Evolutionary conservation across 495 filamentous ascomycete species (phyloP).

Genomic region (Beverwykella pulmonaria): DNA sequence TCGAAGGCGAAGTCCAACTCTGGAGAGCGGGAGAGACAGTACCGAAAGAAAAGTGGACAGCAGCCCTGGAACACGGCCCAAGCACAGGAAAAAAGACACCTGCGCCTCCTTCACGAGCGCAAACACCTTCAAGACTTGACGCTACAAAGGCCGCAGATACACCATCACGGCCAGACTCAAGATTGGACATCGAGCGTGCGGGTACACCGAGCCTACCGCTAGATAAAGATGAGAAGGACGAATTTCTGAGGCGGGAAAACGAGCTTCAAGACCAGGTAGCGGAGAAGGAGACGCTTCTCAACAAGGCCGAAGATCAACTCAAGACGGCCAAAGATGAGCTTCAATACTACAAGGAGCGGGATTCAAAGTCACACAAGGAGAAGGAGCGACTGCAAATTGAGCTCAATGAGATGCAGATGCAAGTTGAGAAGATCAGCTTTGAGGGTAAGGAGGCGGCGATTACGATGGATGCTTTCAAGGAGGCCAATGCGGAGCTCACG

Average conservation of each 20-base stretch:
- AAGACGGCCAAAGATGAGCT: conserved; percentile 84
- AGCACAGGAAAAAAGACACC: conserved; percentile 61
- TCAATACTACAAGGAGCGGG: conserved; percentile 75
- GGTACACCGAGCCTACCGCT: conserved; percentile 83
- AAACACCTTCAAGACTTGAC: conserved; percentile 70
- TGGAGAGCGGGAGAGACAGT: conserved; percentile 91
- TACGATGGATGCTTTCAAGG: conserved; percentile 95
- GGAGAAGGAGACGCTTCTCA: conserved; percentile 84
- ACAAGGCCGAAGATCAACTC: conserved; percentile 73
- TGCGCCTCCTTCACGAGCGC: conserved; percentile 63
- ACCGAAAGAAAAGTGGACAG: conserved; percentile 81
- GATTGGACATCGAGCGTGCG: conserved; percentile 80
- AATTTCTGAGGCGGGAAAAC: conserved; percentile 93
- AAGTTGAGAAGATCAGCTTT: conserved; percentile 89
- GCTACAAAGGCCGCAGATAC: conserved; percentile 53
- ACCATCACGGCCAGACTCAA: conserved; percentile 74
- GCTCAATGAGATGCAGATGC: conserved; percentile 90
- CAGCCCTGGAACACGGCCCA: conserved; percentile 61
- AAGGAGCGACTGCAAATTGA: conserved; percentile 84
- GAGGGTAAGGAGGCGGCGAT: conserved; percentile 96
- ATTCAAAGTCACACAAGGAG: conserved; percentile 75
- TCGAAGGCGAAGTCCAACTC: conserved; percentile 80
- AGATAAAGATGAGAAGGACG: conserved; percentile 95
- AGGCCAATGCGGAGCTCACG: conserved; percentile 91
- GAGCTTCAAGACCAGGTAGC: conserved; percentile 95